These are phyloP conservation scores for Chaetomium fimeti DNA, from an alignment of 495 filamentous ascomycete genomes.

Conservation along the genomic window DNA sequence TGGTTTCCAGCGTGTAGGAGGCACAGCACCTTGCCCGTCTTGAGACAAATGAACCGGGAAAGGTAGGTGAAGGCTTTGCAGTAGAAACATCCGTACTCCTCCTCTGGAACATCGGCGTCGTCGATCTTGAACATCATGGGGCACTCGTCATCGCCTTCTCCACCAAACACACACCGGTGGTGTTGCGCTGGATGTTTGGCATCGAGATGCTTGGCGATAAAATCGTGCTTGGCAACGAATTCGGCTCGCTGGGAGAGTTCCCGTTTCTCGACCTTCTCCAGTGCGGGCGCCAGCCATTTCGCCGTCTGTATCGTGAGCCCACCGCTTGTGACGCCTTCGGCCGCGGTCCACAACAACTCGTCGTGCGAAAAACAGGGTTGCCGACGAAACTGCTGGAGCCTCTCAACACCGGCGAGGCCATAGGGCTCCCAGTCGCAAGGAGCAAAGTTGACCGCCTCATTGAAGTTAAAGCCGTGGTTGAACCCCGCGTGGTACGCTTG, in stretches of 20 bases:
- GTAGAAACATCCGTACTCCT: conserved; percentile 83
- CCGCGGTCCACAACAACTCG: conserved; percentile 87
- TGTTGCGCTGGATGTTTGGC: conserved; percentile 34
- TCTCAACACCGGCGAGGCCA: conserved; percentile 80
- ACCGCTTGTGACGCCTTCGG: conserved; percentile 59
- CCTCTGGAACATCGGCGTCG: conserved; percentile 76
- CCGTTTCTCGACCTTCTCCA: conserved; percentile 70
- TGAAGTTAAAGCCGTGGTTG: conserved; percentile 98
- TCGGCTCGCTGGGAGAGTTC: conserved; percentile 66
- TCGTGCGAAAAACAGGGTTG: conserved; percentile 98
- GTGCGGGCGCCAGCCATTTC: conserved; percentile 86
- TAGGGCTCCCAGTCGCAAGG: conserved; percentile 95
- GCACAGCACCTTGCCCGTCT: conserved; percentile 74
- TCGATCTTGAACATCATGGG: conserved; percentile 52
- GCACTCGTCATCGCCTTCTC: conserved; percentile 42
- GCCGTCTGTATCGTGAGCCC: conserved; percentile 88
- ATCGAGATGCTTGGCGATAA: conserved; percentile 56
- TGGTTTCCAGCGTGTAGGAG: conserved; percentile 72
- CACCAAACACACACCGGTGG: conserved; percentile 45
- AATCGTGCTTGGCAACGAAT: conserved; percentile 63
- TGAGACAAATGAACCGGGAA: conserved; percentile 81
- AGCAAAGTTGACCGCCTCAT: conserved; percentile 98
- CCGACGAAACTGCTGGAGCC: conserved; percentile 81
- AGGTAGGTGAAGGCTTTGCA: conserved; percentile 94
- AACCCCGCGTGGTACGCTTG: conserved; percentile 91